A percentile compares a stretch with the other conserved stretches of the same genome.
Conservation (phyloP, 164 flowering plant species). For the Magnolia officinalis region DNA sequence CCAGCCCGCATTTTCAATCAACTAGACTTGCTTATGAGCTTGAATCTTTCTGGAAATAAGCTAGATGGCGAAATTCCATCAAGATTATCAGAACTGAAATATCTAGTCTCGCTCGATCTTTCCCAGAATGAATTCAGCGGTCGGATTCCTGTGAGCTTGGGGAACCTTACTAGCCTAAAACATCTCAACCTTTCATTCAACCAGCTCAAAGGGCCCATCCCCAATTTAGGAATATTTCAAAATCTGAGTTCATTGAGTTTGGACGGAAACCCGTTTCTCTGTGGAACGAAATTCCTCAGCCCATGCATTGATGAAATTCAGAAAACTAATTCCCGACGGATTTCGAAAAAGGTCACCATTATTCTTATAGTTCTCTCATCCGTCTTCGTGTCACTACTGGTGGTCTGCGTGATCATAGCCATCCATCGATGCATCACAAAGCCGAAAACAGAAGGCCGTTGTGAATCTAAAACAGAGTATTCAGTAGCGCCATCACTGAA, state of each 20-base stretch:
- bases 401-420: constrained; percentile 23
- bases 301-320: constrained; percentile 32
- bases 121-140: constrained; percentile 60
- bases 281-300: constrained; percentile 42
- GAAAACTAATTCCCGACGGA: constrained; percentile 12
- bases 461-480: constrained; percentile 20
- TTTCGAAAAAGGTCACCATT: constrained; percentile 32
- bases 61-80: constrained; percentile 49
- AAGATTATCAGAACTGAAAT: constrained; percentile 34
- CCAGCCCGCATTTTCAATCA: constrained; percentile 32
- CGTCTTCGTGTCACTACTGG: constrained; percentile 23
- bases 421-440: constrained; percentile 19
- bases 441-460: constrained; percentile 13
- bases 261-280: constrained; percentile 56
- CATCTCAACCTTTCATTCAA: constrained; percentile 71
- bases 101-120: constrained; percentile 52
- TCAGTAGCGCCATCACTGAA: constrained; percentile 30
- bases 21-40: constrained; percentile 28
- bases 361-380: constrained; percentile 42
- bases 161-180: constrained; percentile 41
- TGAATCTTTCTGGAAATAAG: constrained; percentile 63
- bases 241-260: constrained; percentile 36
- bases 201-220: constrained; percentile 62
- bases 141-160: constrained; percentile 44
- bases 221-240: constrained; percentile 46